Base-by-base conservation (phyloP, 2,329 filamentous ascomycete species). In the Dothideomycetes sp. region DNA sequence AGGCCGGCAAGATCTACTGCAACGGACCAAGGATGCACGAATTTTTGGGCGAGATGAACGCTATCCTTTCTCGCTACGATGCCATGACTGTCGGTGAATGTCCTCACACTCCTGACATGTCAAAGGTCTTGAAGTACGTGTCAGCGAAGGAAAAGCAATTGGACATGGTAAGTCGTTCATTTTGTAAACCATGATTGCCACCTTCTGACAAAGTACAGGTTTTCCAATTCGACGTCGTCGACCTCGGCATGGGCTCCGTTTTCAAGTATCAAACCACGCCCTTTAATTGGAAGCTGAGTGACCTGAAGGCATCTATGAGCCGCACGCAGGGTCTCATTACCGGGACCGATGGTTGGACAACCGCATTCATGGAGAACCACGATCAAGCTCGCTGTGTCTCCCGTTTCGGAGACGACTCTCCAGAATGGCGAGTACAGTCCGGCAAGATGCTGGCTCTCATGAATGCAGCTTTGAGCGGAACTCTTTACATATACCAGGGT, bases 401-500 rank as follows among this genome's bases (percentile, higher is more conserved):
- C 41, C 45, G 51, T 3, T 79, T 70, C 44, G 64, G 64, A 4
- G 59, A 64, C 33, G 69, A 73, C 27, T 59, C 59, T n/a, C 67
- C 70, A 3, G 58, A 68, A 48, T 57, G 70, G 47, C 65, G 73
- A 8, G 56, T 58, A 7, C 52, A 61, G 5, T 70, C 72, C 14
- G 72, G 71, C 8, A 81, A 81, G 58, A 68, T 80, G 57, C 60
- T 81, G 12, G 70, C 75, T 15, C 63, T 72, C 7, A 67, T 78
- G 45, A 63, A 77, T 42, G 66, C 63, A 3, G 63, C 75, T 36
- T 72, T 79, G 46, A 66, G 72, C 2, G 79, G 78, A 12, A 81
- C 79, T 0, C 65, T 77, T 0, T 82, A 79, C 50, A 60, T 82
- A n/a, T 82, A 80, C 52, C 78, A 82, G 54, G 79, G 79, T 10